Base-by-base conservation (phyloP, 768 basidiomycete genomes). In the Hericium alpestre region DNA sequence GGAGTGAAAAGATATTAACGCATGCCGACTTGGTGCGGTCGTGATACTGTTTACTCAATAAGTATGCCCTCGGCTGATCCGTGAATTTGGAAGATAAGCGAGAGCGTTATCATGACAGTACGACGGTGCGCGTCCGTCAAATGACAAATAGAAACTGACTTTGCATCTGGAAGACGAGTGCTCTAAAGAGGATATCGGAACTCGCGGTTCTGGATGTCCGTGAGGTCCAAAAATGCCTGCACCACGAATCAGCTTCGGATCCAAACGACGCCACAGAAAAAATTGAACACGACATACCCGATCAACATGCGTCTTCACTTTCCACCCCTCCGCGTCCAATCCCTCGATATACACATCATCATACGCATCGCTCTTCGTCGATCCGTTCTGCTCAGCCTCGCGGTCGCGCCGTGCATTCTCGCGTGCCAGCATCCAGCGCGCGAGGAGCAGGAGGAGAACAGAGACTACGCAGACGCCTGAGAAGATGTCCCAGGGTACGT, bases 401-500 rank as follows among this genome's bases (percentile, higher is more conserved):
- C 54, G 61, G 20, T 86, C 79, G 53, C 90, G 80, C 38, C 69
- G 72, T 58, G 74, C 74, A 69, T 91, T 90, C 70, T 90, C 83
- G 37, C 65, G 58, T 20, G 74, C 72, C 52, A 88, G 79, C 65
- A 81, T 70, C 64, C 70, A 75, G 47, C 86, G 83, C 55, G 87
- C 75, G 48, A 72, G 61, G 52, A 87, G 68, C 22, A 87, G 70
- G 27, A 81, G 60, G 15, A 86, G 51, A 3, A 77, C 79, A 27
- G 83, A 82, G 20, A 71, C 74, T 54, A 75, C 72, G 65, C 76
- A 84, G 65, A 81, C 82, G 18, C 74, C 76, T 23, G 84, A 69
- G 64, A 90, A 84, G 65, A 91, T 77, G 23, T 75, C 74, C 88
- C 88, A 91, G 1, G 89, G 89, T 55, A 89, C 66, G 58, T 79